Evolutionary conservation across 805 yeast species (phyloP).

Genomic region (Ogataea philodendri): DNA sequence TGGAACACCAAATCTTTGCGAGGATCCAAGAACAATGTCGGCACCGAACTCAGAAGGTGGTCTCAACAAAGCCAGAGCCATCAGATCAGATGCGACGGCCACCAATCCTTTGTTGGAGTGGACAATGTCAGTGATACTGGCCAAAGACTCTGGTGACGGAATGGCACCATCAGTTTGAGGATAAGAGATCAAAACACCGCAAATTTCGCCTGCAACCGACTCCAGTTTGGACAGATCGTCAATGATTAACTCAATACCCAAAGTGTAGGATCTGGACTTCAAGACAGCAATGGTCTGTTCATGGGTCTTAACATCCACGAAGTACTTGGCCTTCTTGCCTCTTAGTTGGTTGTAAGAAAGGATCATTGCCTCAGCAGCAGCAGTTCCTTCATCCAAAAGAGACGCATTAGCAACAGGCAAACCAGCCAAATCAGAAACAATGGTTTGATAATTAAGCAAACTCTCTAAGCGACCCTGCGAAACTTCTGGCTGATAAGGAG

Average conservation of each 20-base stretch:
- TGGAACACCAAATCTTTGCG: slow-evolving; percentile 97
- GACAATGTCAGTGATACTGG: slow-evolving; percentile 56
- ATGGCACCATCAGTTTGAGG: slow-evolving; percentile 84
- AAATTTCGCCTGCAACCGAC: slow-evolving; percentile 40
- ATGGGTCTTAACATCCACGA: slow-evolving; percentile 74
- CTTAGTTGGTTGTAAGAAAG: slow-evolving; percentile 65
- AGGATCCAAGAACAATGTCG: slow-evolving; percentile 86
- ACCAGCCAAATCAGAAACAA: slow-evolving; percentile 87
- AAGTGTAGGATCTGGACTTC: slow-evolving; percentile 71
- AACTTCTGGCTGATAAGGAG: slow-evolving; percentile 98
- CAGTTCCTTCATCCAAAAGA: slow-evolving; percentile 91
- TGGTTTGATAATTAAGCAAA: slow-evolving; percentile 88
- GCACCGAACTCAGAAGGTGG: slow-evolving; percentile 88
- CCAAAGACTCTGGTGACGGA: slow-evolving; percentile 45
- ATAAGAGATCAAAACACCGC: slow-evolving; percentile 87
- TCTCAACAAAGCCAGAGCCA: slow-evolving; percentile 81
- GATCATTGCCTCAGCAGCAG: slow-evolving; percentile 96
- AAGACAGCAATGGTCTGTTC: slow-evolving; percentile 85
- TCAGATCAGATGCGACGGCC: slow-evolving; percentile 85
- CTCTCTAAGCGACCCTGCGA: slow-evolving; percentile 95
- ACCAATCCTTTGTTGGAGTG: slow-evolving; percentile 74
- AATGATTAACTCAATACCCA: slow-evolving; percentile 62
- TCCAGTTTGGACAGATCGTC: slow-evolving; percentile 49
- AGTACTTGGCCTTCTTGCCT: slow-evolving; percentile 65
- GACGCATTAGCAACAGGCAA: slow-evolving; percentile 95